These are phyloP conservation scores for Fusarium brachygibbosum DNA, from an alignment of 2,329 filamentous ascomycete genomes.

Conservation along the genomic window DNA sequence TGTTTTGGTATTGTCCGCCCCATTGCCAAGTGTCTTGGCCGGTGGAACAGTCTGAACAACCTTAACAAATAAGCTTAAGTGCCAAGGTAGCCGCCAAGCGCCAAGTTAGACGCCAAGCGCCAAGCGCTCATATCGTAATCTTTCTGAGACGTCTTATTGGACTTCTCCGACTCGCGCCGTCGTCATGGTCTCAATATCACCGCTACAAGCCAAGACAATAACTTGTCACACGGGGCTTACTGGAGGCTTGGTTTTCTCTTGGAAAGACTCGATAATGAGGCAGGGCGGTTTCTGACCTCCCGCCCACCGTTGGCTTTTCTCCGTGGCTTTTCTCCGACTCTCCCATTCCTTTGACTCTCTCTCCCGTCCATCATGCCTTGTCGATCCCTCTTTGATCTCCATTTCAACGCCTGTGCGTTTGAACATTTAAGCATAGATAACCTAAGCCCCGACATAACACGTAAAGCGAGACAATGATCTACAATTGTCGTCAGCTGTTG, in stretches of 20 bases:
- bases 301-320: neutral
- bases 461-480: conserved; percentile 5
- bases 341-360: neutral
- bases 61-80: conserved; percentile 33
- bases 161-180: neutral
- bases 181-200: conserved; percentile 4
- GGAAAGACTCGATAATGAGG: neutral
- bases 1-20: conserved; percentile 4
- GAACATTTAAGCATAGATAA: neutral
- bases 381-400: neutral
- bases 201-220: conserved; percentile 5
- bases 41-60: conserved; percentile 28
- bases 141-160: neutral
- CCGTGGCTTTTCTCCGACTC: neutral
- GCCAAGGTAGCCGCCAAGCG: conserved; percentile 39
- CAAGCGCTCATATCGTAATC: conserved; percentile 34
- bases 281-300: neutral
- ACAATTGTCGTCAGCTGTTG: neutral
- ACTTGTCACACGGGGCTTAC: conserved; percentile 5
- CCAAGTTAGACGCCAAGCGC: conserved; percentile 32
- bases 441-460: neutral
- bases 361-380: neutral
- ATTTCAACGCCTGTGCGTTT: neutral
- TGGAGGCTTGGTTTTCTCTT: neutral
- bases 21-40: conserved; percentile 26